phyloP scores from a whole-genome alignment of 1,139 yeast species.

The Meyerozyma elateridarum region DNA sequence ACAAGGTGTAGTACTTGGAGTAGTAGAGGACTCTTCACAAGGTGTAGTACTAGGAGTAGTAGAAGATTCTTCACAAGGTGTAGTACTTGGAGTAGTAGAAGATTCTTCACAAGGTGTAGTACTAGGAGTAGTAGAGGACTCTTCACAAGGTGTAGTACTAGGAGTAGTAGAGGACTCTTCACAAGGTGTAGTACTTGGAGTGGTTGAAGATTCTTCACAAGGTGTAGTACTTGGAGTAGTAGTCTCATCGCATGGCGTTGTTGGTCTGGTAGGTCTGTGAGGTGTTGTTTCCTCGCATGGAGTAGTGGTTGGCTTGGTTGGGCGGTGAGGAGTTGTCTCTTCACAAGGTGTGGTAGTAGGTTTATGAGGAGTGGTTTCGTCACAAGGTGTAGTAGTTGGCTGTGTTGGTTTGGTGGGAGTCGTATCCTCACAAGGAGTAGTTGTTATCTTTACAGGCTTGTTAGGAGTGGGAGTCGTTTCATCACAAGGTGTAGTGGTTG shows the following conservation, averaged over 20 bases:
- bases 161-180: not conserved
- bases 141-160: slow-evolving; percentile 1
- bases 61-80: not conserved
- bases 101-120: slow-evolving; percentile 2
- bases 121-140: not conserved
- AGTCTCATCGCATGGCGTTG: not conserved
- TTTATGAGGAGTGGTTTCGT: not conserved
- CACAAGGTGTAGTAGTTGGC: slow-evolving; percentile 2
- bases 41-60: slow-evolving; percentile 1
- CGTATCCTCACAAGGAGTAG: slow-evolving; percentile 1
- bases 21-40: not conserved
- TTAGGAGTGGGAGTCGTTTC: not conserved
- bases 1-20: slow-evolving; percentile 2
- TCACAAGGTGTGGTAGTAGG: not conserved
- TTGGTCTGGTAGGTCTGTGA: not conserved
- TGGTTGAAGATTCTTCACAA: not conserved
- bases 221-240: not conserved
- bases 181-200: slow-evolving; percentile 2
- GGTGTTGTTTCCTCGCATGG: not conserved
- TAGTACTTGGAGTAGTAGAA: not conserved
- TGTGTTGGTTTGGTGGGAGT: not conserved
- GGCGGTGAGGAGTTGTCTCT: not conserved
- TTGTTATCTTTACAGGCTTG: not conserved
- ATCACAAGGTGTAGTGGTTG: not conserved
- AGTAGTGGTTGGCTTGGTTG: not conserved